Base-by-base conservation (phyloP, 441 rosid species). In the Eruca vesicaria region DNA sequence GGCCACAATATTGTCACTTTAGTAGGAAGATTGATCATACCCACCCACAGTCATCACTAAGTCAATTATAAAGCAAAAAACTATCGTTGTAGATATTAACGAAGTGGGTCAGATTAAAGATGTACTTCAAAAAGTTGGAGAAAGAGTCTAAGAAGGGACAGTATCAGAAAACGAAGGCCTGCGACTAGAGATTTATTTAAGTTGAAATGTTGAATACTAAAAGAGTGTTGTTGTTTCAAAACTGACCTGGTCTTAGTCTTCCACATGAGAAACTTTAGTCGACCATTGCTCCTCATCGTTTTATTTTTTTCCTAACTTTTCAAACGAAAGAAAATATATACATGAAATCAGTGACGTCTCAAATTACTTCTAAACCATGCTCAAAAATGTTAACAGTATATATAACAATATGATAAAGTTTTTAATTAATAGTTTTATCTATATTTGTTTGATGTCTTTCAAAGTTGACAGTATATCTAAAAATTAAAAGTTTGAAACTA, bases 231-330 rank as follows among this genome's bases (percentile, higher is more conserved):
- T 70, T 71, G 56, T 58, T 77, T 48, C 72, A 69, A 28, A 65
- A 45, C 71, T 77, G 76, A 77, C 76, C 36, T 77, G 72, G 76
- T 77, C 80, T 65, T 71, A 70, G 72, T 71, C 76, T 48, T 65
- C 76, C 68, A 65, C 68, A 26, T 19, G 3, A 48, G 20, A 70
- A 18, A 71, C 12, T 71, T 36, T 5, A 58, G 72, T 77, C 76
- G 45, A 58, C 76, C 33, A 45, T 57, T 57, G 15, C 63, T 71
- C 80, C 43, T 9, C 75, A 3, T 61, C 48, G 8, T 67, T 60
- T 32, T 16, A 26, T 28, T 18, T 73, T 9, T 6, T 45, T 29
- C 15, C 12, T 31, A 23, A 11, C 26, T 15, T 59, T 28, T 28
- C 12, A 41, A 2, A 56, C n/a, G 19, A 21, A 50, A 6, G 7